These are phyloP conservation scores for Geosmithia flava DNA, from an alignment of 2,329 filamentous ascomycete genomes.

Conservation along the genomic window DNA sequence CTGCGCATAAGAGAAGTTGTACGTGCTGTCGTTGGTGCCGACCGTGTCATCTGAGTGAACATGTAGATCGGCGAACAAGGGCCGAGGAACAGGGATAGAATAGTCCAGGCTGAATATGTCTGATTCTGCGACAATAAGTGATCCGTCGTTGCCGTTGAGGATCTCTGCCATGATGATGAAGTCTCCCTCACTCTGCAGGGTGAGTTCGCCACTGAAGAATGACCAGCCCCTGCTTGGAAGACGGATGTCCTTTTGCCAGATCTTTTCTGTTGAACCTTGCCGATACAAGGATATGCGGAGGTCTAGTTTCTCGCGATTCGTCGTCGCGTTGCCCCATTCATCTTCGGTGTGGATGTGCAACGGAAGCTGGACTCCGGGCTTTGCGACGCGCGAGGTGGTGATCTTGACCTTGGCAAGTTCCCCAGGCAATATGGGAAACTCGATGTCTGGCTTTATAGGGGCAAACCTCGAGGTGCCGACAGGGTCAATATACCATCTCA, in stretches of 20 bases:
- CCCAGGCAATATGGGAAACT: slow-evolving; percentile 11
- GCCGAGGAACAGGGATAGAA: slow-evolving; percentile 9
- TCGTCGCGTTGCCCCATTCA: slow-evolving; percentile 14
- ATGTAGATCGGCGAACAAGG: slow-evolving; percentile 19
- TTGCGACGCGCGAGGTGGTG: slow-evolving; percentile 9
- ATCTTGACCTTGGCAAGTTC: slow-evolving; percentile 7
- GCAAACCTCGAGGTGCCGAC: slow-evolving; percentile 21
- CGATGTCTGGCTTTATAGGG: slow-evolving; percentile 18
- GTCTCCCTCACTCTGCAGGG: not conserved
- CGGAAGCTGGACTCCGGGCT: slow-evolving; percentile 8
- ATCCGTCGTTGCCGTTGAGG: too few relatives aligned
- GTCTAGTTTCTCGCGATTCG: slow-evolving; percentile 4
- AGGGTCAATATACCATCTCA: slow-evolving; percentile 23
- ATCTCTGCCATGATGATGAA: too few relatives aligned
- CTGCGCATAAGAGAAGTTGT: slow-evolving; percentile 23
- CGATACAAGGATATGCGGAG: not conserved
- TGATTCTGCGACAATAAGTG: too few relatives aligned
- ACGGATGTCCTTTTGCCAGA: not conserved
- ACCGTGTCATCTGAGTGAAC: slow-evolving; percentile 24
- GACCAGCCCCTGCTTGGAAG: not conserved
- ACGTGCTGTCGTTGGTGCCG: slow-evolving; percentile 18
- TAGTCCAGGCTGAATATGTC: not conserved
- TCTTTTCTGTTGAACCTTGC: not conserved
- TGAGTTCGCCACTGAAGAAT: not conserved
- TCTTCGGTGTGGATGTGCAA: slow-evolving; percentile 13